Percentiles rank a stretch among this genome's conserved stretches.
These are phyloP conservation scores for Anthoceros angustus DNA, from an alignment of 225 moss, liverwort and hornwort genomes.

Conservation along the genomic window DNA sequence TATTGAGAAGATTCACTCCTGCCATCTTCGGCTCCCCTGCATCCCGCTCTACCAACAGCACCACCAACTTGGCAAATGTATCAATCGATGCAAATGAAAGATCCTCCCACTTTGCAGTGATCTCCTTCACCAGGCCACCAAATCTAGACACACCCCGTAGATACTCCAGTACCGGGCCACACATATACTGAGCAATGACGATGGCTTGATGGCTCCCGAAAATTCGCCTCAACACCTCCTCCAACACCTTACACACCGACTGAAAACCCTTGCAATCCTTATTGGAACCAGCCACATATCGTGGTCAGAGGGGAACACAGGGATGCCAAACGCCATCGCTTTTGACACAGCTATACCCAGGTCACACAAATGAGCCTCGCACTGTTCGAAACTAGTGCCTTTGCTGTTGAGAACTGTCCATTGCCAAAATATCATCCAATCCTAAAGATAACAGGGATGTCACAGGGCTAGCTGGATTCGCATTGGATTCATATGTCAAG, in stretches of 20 bases:
- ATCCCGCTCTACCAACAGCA: slow-evolving; percentile 57
- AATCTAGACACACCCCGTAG: slow-evolving; percentile 93
- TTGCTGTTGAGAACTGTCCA: too few relatives aligned
- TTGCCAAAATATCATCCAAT: too few relatives aligned
- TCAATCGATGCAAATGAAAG: slow-evolving; percentile 78
- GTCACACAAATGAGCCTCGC: slow-evolving; percentile 14
- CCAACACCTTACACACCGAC: slow-evolving; percentile 45
- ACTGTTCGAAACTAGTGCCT: slow-evolving; percentile 12
- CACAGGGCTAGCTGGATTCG: not conserved
- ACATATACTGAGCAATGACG: slow-evolving; percentile 58
- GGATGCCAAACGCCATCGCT: slow-evolving; percentile 24
- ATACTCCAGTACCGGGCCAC: slow-evolving; percentile 61
- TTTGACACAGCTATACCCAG: slow-evolving; percentile 56
- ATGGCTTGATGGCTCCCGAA: slow-evolving; percentile 61
- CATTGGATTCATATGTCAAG: slow-evolving; percentile 4
- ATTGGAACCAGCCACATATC: slow-evolving; percentile 42
- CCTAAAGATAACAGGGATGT: not conserved
- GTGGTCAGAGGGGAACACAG: slow-evolving; percentile 42
- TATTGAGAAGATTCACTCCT: slow-evolving; percentile 74
- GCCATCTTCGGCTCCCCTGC: slow-evolving; percentile 19
- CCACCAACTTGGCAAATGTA: slow-evolving; percentile 86
- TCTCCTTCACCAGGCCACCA: slow-evolving; percentile 81
- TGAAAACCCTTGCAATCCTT: slow-evolving; percentile 53
- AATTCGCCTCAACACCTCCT: slow-evolving; percentile 71
- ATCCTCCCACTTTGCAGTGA: slow-evolving; percentile 90